Evolutionary conservation across 1,284 basidiomycete species (phyloP).

Genomic region (Pterula multifida): DNA sequence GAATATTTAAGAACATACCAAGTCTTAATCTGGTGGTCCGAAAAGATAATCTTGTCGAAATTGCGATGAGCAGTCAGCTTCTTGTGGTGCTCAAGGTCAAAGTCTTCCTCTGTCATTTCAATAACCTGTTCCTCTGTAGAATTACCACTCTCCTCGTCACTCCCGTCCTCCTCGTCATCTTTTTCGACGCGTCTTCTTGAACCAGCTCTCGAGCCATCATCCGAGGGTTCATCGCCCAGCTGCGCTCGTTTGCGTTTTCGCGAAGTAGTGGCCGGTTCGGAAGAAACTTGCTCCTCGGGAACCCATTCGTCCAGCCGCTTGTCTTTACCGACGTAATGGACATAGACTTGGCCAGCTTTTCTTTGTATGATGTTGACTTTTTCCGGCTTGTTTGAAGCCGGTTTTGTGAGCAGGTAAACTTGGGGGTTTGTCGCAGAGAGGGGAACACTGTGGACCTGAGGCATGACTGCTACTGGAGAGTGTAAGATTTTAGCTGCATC

Average conservation of each 20-base stretch:
- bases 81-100: conserved; percentile 52
- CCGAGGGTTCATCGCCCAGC: conserved; percentile 8
- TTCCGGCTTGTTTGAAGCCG: conserved; percentile 18
- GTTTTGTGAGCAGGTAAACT: not conserved
- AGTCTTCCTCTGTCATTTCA: conserved; percentile 54
- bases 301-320: conserved; percentile 75
- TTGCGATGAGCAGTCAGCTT: conserved; percentile 59
- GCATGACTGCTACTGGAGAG: not conserved
- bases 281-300: conserved; percentile 22
- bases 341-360: conserved; percentile 48
- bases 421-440: not conserved
- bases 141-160: conserved; percentile 10
- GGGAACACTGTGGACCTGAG: not conserved
- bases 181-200: conserved; percentile 9
- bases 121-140: conserved; percentile 16
- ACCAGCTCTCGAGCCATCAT: conserved; percentile 4
- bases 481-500: not conserved
- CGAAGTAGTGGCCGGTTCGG: conserved; percentile 7
- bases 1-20: conserved; percentile 37
- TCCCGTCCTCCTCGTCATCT: conserved; percentile 4
- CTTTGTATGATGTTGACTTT: conserved; percentile 64
- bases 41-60: conserved; percentile 68
- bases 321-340: conserved; percentile 59
- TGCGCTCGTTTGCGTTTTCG: conserved; percentile 9
- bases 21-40: conserved; percentile 66